A percentile compares a stretch with the other conserved stretches of the same genome.
Evolutionary conservation across 2,329 filamentous ascomycete genomes (phyloP).

Genomic region (Ophiostoma novo-ulmi): DNA sequence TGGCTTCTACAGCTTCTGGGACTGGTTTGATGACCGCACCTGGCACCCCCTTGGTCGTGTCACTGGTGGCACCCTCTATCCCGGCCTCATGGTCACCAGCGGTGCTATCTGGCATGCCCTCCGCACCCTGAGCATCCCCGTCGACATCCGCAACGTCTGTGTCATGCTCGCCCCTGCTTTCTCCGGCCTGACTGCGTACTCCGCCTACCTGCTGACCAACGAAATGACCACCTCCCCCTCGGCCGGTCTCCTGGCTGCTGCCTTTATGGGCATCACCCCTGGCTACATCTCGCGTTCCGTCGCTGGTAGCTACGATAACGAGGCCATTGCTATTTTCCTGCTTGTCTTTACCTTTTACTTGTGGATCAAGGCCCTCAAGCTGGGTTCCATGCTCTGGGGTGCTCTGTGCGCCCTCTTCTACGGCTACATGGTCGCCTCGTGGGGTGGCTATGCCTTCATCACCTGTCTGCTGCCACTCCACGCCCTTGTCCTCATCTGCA

Average conservation of each 20-base stretch:
- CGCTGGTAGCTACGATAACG: conserved; percentile 94
- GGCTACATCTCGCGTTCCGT: conserved; percentile 98
- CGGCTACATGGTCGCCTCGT: conserved; percentile 99
- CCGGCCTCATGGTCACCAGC: conserved; percentile 97
- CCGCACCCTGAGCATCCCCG: conserved; percentile 78
- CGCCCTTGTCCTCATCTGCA: conserved; percentile 87
- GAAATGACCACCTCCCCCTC: conserved; percentile 97
- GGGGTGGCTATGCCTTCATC: conserved; percentile 99
- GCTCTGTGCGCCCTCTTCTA: conserved; percentile 93
- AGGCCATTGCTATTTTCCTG: conserved; percentile 98
- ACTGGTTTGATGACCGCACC: conserved; percentile 99
- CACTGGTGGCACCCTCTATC: conserved; percentile 97
- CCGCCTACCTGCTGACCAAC: conserved; percentile 89
- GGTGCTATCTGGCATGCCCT: conserved; percentile 94
- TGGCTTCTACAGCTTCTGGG: conserved; percentile 99
- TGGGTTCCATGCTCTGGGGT: conserved; percentile 94
- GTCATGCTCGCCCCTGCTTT: conserved; percentile 91
- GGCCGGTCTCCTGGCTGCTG: conserved; percentile 86
- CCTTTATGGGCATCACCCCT: conserved; percentile 95
- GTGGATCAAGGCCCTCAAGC: conserved; percentile 98
- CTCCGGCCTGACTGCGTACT: conserved; percentile 88
- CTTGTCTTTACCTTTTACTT: conserved; percentile 97
- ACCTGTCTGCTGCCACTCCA: conserved; percentile 94
- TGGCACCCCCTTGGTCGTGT: conserved; percentile 98
- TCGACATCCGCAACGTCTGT: conserved; percentile 98